phyloP scores from a whole-genome alignment of 148 eudicot species.

The Nepenthes gracilis region DNA sequence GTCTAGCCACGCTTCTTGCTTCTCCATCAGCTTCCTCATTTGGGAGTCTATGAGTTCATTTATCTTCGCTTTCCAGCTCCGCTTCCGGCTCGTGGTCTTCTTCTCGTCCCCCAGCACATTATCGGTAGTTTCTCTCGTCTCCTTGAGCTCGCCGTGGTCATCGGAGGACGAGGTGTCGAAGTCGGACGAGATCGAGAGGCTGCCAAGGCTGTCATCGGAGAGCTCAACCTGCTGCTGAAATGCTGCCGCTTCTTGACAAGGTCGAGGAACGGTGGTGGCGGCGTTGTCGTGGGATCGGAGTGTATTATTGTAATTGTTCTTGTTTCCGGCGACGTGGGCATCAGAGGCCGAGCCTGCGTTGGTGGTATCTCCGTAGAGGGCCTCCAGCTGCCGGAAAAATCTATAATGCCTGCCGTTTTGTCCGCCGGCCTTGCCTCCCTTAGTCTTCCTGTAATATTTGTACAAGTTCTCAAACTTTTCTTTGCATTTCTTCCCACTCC shows the following conservation, averaged over 20 bases:
- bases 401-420: slow-evolving; percentile 94
- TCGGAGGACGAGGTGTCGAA: slow-evolving; percentile 48
- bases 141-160: slow-evolving; percentile 20
- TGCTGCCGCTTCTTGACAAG: slow-evolving; percentile 9
- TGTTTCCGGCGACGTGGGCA: background rate
- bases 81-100: slow-evolving; percentile 28
- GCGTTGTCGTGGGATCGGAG: background rate
- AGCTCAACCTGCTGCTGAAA: background rate
- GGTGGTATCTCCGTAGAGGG: slow-evolving; percentile 50
- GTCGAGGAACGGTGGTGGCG: background rate
- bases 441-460: slow-evolving; percentile 97
- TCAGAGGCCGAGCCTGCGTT: background rate
- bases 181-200: slow-evolving; percentile 62
- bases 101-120: slow-evolving; percentile 14
- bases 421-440: slow-evolving; percentile 94
- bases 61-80: slow-evolving; percentile 70
- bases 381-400: slow-evolving; percentile 91
- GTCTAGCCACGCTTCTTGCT: slow-evolving; percentile 51
- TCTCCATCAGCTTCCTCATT: slow-evolving; percentile 51
- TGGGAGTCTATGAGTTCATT: slow-evolving; percentile 49
- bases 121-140: slow-evolving; percentile 8
- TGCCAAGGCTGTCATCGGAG: slow-evolving; percentile 15
- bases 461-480: slow-evolving; percentile 93
- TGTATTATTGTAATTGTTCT: background rate
- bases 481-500: slow-evolving; percentile 97